Percentiles rank a stretch among this genome's conserved stretches.
These are phyloP conservation scores for Catenaria anguillulae DNA, from an alignment of 371 early-diverging fungal species.

Conservation along the genomic window DNA sequence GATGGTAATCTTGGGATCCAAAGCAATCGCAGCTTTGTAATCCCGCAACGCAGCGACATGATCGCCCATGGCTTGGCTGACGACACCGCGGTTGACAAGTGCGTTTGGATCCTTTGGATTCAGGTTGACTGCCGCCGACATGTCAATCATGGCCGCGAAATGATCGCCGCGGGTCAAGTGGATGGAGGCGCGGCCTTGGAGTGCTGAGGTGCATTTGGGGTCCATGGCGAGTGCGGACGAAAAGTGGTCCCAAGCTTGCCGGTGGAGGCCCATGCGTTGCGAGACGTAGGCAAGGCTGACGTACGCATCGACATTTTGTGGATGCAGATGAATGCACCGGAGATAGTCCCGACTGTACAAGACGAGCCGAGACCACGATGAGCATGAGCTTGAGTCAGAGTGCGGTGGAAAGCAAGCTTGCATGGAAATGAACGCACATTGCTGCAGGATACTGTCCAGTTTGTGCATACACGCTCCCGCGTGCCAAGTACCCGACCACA, in stretches of 20 bases:
- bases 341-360: slow-evolving; percentile 25
- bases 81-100: slow-evolving; percentile 30
- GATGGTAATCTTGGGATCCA: slow-evolving; percentile 19
- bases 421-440: too few species aligned
- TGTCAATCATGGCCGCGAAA: slow-evolving; percentile 33
- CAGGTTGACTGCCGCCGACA: slow-evolving; percentile 25
- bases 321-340: slow-evolving; percentile 27
- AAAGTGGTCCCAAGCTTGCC: slow-evolving; percentile 28
- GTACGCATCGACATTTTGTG: slow-evolving; percentile 25
- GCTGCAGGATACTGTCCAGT: too few species aligned
- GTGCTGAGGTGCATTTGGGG: slow-evolving; percentile 22
- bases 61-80: slow-evolving; percentile 24
- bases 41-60: slow-evolving; percentile 23
- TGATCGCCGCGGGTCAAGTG: slow-evolving; percentile 20
- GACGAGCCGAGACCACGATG: too few species aligned
- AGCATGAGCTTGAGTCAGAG: too few species aligned
- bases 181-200: slow-evolving; percentile 30
- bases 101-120: slow-evolving; percentile 23
- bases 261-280: slow-evolving; percentile 20
- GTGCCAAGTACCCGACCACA: slow-evolving; percentile 24
- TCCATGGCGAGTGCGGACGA: slow-evolving; percentile 24
- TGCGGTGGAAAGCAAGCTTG: too few species aligned
- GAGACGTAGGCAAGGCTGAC: slow-evolving; percentile 33
- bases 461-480: slow-evolving; percentile 29
- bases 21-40: slow-evolving; percentile 27